Evolutionary conservation across 208 protist genomes (phyloP), one percentile per base, ranked within the genome.

Genomic region (Hexamita inflata): DNA sequence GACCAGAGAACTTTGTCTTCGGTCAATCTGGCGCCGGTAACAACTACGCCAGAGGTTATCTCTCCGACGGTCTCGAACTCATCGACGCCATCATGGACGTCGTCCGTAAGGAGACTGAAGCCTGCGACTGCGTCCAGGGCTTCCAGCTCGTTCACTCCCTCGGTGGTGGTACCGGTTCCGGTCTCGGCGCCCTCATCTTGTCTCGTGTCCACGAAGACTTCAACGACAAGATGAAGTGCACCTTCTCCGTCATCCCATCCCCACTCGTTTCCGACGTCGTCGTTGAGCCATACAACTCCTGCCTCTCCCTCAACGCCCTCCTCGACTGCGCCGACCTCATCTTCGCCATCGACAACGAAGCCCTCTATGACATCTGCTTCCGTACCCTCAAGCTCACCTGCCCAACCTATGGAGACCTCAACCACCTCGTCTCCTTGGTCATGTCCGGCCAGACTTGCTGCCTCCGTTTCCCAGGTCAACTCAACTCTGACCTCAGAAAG

Each of bases 131-230:
- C 75, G 85, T 94, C 30, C 92, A 96, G 79, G 86, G 88, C 60
- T 95, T 95, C 81, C 87, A 94, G 66, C 73, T 95, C 1, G 85
- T 93, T 78, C 91, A 95, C 80, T 94, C 89, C 2, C 77, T 96
- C 28, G 93, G 92, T 65, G 93, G 93, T 19, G 93, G 93, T 58
- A 96, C 93, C 0, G 93, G 93, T 4, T 94, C 90, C 0, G 93
- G 93, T 0, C 84, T 96, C 0, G 92, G 91, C 34, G 92, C 91
- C 30, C 88, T 86, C 13, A 80, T 94, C 35, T 75, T 94, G 1
- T 84, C 88, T 30, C 88, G 93, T 80, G 82, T 96, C 34, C 88
- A 88, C 58, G 92, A 95, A 41, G 85, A 94, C 75, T 96, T 90
- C 74, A 90, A 89, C 24, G 83, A 90, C 58, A 82, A 92, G 0